Evolutionary conservation across 78 protist genomes (phyloP), one percentile per base, ranked within the genome.

Genomic region (Emiliania huxleyi): DNA sequence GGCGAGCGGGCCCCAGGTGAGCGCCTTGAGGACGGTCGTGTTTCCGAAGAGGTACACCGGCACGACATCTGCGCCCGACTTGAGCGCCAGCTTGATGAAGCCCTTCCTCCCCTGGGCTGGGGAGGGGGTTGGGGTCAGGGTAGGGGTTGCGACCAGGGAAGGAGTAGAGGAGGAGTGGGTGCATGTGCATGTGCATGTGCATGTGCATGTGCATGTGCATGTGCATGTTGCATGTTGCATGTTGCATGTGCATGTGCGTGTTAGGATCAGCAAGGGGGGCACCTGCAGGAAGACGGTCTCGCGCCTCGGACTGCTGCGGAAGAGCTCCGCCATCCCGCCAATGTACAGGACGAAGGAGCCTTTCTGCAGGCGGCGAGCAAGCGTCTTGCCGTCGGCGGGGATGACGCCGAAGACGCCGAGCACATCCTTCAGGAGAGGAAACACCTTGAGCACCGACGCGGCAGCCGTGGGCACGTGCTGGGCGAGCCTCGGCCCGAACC

Each of bases 281-380:
- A 18, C 8, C 23, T 3, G 75, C n/a, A 62, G 75, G 33, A 18
- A 62, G 75, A 19, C 23, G 75, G 37, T 3, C 33, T 62, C 75
- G 19, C 46, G 48, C 85, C 40, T 40, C 11, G 87, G 38, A 0
- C 52, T 43, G 38, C 52, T 29, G 35, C 3, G 26, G 87, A 79
- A 79, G 55, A 79, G 87, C 87, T 79, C 87, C 3, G 87, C 87
- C 21, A 79, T 79, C 37, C 87, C 87, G 5, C 87, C 87, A 2
- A 79, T 37, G 35, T 79, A 79, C n/a, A 79, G 52, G 35, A 79
- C 87, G 37, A 79, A 11, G 38, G 48, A 43, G 87, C 87, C 49
- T 48, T 52, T 6, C 87, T 45, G 4, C 33, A 79, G 87, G 19
- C 49, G 48, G 52, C 19, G 18, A 48, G 8, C 18, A 33, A 77